Conservation (phyloP, 257 asterid genomes). For the Penstemon newberryi region DNA sequence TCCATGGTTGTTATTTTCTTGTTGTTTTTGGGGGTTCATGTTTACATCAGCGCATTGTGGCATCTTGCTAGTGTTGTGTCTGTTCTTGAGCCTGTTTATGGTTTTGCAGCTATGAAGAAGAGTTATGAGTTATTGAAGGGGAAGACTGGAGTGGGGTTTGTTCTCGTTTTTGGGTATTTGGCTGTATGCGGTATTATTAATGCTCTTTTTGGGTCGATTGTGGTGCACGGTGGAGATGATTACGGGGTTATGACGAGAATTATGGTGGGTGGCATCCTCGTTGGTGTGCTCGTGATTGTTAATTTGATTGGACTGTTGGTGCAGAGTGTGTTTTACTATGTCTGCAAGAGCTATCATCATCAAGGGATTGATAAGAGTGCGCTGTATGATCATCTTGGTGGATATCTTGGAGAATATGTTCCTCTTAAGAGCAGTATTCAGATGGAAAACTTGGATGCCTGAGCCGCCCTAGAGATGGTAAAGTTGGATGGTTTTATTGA, state of each 20-base stretch:
- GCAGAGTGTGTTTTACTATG: slow-evolving; percentile 95
- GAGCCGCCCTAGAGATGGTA: slow-evolving; percentile 28
- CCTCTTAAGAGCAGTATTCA: slow-evolving; percentile 95
- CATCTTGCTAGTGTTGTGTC: slow-evolving; percentile 91
- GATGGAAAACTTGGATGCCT: slow-evolving; percentile 84
- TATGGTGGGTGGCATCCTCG: slow-evolving; percentile 82
- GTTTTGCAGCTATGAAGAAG: slow-evolving; percentile 73
- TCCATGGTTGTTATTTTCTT: slow-evolving; percentile 54
- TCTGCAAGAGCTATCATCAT: slow-evolving; percentile 91
- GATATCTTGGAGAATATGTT: slow-evolving; percentile 95
- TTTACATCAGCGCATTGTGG: slow-evolving; percentile 85
- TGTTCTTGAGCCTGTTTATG: slow-evolving; percentile 77
- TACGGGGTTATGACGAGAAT: slow-evolving; percentile 66
- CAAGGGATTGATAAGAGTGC: slow-evolving; percentile 89
- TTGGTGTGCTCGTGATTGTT: slow-evolving; percentile 81
- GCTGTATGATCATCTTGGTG: slow-evolving; percentile 89
- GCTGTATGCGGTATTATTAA: slow-evolving; percentile 66
- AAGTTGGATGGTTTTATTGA: slow-evolving; percentile 21
- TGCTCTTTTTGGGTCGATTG: slow-evolving; percentile 59
- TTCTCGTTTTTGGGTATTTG: slow-evolving; percentile 65
- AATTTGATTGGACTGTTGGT: slow-evolving; percentile 81
- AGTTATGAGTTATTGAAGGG: slow-evolving; percentile 74
- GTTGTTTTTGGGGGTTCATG: slow-evolving; percentile 76
- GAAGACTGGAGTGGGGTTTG: slow-evolving; percentile 53
- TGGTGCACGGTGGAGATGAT: slow-evolving; percentile 80